Evolutionary conservation across 1,139 yeast species (phyloP), one percentile per base, ranked within the genome.

Genomic region (Suhomyces bokatorum): DNA sequence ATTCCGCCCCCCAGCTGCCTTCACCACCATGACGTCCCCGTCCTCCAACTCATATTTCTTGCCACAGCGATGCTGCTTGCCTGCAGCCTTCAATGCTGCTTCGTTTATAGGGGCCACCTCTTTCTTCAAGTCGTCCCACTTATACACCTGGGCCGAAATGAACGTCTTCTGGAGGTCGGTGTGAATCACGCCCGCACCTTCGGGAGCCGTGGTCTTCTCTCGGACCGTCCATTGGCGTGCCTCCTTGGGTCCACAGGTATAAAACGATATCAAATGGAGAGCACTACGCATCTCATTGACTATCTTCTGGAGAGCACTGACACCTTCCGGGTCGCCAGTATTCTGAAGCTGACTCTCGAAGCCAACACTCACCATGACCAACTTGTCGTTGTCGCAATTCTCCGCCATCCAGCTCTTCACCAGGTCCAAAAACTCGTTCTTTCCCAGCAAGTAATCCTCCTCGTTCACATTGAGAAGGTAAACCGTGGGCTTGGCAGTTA

Each of bases 171-270:
- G 85, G 48, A 90, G 71, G 64, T 90, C 97, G 7, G 91, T 85
- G 64, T 93, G 98, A 51, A 91, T 91, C 32, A 88, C 85, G 20
- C 96, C 96, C 0, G 98, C 98, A 1, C 97, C 97, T 51, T 88
- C 88, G 13, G 95, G 95, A 9, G 96, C 96, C 40, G 81, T 76
- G 30, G 88, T 82, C 28, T 91, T 88, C 53, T 76, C 70, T 53
- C 95, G 75, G 40, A 91, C 75, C 11, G 95, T 87, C 98, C 99
- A 91, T 64, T 93, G 96, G 53, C 96, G 77, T 4, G 89, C 91
- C 67, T 93, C 98, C 40, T 81, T 77, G 11, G 89, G 85, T 11
- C 98, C 98, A 65, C 95, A 86, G 1, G 99, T 91, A 70, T 86
- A 91, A 68, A 84, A 93, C 37, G 96, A 87, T 37, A 91, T 85